phyloP scores from a whole-genome alignment of 495 filamentous ascomycete genomes.

The Aspergillus egyptiacus region DNA sequence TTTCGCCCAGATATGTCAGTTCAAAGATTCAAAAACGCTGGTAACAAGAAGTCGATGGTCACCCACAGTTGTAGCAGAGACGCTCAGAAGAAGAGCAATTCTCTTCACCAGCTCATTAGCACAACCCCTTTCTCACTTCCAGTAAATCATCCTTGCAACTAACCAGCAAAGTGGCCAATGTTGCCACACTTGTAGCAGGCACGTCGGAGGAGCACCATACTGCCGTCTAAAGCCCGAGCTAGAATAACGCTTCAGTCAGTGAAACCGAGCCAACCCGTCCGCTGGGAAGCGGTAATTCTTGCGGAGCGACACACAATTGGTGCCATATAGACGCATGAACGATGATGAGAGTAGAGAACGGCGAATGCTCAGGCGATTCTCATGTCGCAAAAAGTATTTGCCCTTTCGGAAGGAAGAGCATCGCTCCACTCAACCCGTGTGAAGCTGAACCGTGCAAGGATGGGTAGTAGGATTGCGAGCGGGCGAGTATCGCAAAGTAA shows the following conservation, averaged over 20 bases:
- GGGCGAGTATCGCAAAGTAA: slow-evolving; percentile 3
- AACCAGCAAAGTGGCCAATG: slow-evolving; percentile 92
- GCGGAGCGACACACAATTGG: slow-evolving; percentile 1
- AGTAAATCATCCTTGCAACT: slow-evolving; percentile 25
- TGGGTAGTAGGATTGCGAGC: not conserved
- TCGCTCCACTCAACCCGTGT: not conserved
- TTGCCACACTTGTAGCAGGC: slow-evolving; percentile 99
- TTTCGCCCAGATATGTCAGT: slow-evolving; percentile 23
- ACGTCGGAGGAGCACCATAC: slow-evolving; percentile 93
- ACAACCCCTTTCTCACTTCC: slow-evolving; percentile 3
- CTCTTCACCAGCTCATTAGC: slow-evolving; percentile 49
- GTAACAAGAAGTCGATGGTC: slow-evolving; percentile 10
- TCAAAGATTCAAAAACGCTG: not conserved
- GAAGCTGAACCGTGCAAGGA: not conserved
- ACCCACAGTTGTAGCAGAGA: slow-evolving; percentile 98
- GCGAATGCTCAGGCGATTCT: not conserved
- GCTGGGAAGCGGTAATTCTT: not conserved
- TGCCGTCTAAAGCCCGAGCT: slow-evolving; percentile 37
- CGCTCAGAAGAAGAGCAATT: slow-evolving; percentile 94
- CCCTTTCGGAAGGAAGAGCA: not conserved
- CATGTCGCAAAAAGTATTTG: not conserved
- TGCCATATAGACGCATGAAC: not conserved
- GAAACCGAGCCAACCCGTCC: slow-evolving; percentile 8
- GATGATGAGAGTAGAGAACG: not conserved
- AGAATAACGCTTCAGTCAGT: slow-evolving; percentile 15